Conservation (phyloP, 805 yeast species). For the Saccharomyces kudriavzevii region DNA sequence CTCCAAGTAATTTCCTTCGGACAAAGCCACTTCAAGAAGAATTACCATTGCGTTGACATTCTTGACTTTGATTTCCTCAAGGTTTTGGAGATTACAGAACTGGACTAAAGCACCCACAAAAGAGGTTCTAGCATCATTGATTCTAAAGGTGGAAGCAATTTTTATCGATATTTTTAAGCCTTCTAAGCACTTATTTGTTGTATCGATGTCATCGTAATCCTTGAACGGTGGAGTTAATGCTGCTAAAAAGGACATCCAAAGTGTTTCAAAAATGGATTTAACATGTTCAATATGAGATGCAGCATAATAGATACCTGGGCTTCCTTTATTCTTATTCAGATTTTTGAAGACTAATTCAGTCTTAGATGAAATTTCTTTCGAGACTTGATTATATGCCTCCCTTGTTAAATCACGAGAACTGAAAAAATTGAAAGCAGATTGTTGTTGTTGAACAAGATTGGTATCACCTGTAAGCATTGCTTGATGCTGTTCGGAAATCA, state of each 20-base stretch:
- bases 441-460: constrained; percentile 28
- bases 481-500: constrained; percentile 89
- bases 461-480: constrained; percentile 68
- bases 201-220: constrained; percentile 71
- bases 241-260: constrained; percentile 96
- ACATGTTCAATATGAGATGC: constrained; percentile 89
- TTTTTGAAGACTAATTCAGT: constrained; percentile 76
- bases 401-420: constrained; percentile 62
- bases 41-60: constrained; percentile 74
- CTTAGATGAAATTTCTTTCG: constrained; percentile 81
- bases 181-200: constrained; percentile 63
- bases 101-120: constrained; percentile 86
- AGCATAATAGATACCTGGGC: constrained; percentile 52
- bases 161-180: constrained; percentile 79
- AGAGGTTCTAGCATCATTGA: constrained; percentile 79
- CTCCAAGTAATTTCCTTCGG: constrained; percentile 68
- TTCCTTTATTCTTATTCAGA: constrained; percentile 43
- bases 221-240: constrained; percentile 91
- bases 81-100: constrained; percentile 71
- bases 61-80: constrained; percentile 68
- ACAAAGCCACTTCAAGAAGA: constrained; percentile 65
- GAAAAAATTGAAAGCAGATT: constrained; percentile 47
- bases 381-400: constrained; percentile 88
- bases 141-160: constrained; percentile 74
- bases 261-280: constrained; percentile 81